A percentile compares a stretch with the other conserved stretches of the same genome.
Conservation (phyloP, 441 rosid genomes). For the Adansonia madagascariensis region DNA sequence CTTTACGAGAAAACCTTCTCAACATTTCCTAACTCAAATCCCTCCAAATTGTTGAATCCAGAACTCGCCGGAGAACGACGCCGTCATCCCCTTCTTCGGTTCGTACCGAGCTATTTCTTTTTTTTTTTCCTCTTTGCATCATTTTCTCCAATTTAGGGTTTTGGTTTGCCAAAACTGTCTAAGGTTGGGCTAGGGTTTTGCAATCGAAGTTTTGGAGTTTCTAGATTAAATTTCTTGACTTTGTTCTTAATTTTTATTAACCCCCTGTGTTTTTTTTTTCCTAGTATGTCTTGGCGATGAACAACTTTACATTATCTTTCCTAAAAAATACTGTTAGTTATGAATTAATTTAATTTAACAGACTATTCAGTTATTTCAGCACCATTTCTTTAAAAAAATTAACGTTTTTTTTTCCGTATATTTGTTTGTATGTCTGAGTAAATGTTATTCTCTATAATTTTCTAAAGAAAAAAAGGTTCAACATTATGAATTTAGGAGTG, state of each 20-base stretch:
- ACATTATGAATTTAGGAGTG: background rate
- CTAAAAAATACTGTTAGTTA: background rate
- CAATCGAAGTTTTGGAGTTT: background rate
- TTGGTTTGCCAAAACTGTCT: background rate
- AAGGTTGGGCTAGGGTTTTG: background rate
- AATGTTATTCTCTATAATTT: background rate
- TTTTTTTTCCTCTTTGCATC: background rate
- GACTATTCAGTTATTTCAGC: background rate
- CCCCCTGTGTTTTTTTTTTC: background rate
- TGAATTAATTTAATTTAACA: background rate
- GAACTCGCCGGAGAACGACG: background rate
- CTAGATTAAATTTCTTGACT: background rate
- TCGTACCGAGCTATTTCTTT: background rate
- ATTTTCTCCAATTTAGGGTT: constrained; percentile 9
- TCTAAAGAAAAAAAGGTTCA: background rate
- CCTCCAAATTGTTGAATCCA: background rate
- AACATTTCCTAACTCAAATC: background rate
- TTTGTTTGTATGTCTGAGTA: background rate
- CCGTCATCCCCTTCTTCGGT: background rate
- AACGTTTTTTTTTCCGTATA: background rate
- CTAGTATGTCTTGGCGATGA: background rate
- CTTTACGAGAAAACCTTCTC: background rate
- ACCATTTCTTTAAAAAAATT: background rate
- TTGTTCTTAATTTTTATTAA: background rate
- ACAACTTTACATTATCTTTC: background rate